Evolutionary conservation across 371 early-diverging fungal genomes (phyloP).

Genomic region (Apophysomyces variabilis): DNA sequence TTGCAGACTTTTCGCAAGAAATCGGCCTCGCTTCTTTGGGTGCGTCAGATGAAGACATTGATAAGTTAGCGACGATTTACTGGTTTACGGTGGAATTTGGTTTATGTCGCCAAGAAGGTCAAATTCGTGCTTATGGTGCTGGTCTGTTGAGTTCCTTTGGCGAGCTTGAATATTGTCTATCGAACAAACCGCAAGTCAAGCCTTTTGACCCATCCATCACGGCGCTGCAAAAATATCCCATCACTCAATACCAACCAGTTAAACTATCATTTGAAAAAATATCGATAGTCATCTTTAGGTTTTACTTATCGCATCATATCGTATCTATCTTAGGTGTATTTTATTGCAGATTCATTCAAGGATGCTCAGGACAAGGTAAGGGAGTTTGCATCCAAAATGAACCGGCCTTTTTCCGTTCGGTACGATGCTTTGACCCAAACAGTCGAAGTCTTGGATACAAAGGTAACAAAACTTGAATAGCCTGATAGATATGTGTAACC

Average conservation of each 20-base stretch:
- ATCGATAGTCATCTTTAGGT: neutral
- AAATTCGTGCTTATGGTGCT: conserved; percentile 93
- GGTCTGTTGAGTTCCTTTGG: conserved; percentile 95
- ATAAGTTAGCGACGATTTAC: conserved; percentile 89
- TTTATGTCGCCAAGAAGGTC: conserved; percentile 81
- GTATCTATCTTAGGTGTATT: conserved; percentile 63
- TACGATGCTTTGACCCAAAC: conserved; percentile 92
- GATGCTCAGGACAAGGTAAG: conserved; percentile 92
- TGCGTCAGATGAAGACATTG: conserved; percentile 90
- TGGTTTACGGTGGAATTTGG: conserved; percentile 98
- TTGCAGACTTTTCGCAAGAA: conserved; percentile 97
- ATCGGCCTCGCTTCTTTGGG: conserved; percentile 96
- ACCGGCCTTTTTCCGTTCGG: conserved; percentile 87
- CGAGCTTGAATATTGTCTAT: conserved; percentile 89
- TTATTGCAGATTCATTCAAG: conserved; percentile 93
- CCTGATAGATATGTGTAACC: neutral
- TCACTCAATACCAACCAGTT: conserved; percentile 93
- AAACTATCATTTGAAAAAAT: conserved; percentile 1
- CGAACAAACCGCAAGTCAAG: conserved; percentile 78
- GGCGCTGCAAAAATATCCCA: conserved; percentile 86
- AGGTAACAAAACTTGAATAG: conserved; percentile 28
- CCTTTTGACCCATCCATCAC: conserved; percentile 90
- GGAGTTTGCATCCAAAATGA: conserved; percentile 79
- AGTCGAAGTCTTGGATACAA: conserved; percentile 87
- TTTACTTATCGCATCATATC: neutral